Conservation (phyloP, 306 rosid species). For the Fragaria iinumae region DNA sequence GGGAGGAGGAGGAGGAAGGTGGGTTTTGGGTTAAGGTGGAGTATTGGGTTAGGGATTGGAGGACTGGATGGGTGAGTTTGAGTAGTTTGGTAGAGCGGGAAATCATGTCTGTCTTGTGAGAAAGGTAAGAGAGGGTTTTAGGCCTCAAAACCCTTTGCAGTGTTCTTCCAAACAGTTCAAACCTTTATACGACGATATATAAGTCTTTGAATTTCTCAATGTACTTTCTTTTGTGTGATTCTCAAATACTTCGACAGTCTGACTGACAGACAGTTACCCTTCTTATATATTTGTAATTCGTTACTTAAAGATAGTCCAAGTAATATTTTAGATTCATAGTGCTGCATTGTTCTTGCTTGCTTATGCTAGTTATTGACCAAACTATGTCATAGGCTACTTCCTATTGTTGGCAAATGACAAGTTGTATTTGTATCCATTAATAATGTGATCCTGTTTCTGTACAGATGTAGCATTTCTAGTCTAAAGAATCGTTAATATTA, state of each 20-base stretch:
- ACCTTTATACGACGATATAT: too few relatives aligned
- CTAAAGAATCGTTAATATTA: background rate
- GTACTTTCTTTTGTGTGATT: too few relatives aligned
- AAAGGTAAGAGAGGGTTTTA: background rate
- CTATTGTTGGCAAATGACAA: background rate
- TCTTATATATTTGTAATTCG: too few relatives aligned
- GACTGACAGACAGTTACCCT: too few relatives aligned
- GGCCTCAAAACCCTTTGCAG: background rate
- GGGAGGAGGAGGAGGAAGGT: background rate
- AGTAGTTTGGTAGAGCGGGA: background rate
- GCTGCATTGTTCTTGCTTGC: too few relatives aligned
- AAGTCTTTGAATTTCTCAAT: too few relatives aligned
- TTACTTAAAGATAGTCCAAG: too few relatives aligned
- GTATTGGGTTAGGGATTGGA: constrained; percentile 6
- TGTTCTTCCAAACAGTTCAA: too few relatives aligned
- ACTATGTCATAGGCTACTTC: background rate
- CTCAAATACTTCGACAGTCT: too few relatives aligned
- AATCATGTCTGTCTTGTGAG: background rate
- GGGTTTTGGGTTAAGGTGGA: constrained; percentile 24
- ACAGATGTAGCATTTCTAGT: background rate
- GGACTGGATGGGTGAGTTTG: background rate
- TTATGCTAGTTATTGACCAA: background rate
- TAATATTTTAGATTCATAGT: too few relatives aligned
- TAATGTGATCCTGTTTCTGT: background rate
- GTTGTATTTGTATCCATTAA: background rate